Percentiles rank a stretch among this genome's conserved stretches.
Evolutionary conservation across 2,329 filamentous ascomycete species (phyloP).

Genomic region (Nectriaceae sp.): DNA sequence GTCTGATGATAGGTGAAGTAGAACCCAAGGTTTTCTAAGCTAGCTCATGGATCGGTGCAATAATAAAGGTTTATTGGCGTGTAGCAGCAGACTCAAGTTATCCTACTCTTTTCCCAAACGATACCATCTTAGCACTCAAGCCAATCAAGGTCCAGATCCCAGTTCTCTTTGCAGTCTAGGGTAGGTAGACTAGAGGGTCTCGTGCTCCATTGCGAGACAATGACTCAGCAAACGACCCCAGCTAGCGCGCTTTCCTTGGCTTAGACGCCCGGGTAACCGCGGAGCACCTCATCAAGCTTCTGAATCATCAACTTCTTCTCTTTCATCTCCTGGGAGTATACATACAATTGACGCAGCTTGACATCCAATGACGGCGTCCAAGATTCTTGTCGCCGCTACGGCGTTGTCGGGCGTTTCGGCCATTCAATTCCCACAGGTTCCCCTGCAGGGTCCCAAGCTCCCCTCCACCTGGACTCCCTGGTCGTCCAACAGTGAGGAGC

Average conservation of each 20-base stretch:
- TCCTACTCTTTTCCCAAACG: no score
- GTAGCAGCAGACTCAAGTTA: no score
- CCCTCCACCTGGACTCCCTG: constrained; percentile 16
- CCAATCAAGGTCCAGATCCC: no score
- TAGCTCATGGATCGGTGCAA: no score
- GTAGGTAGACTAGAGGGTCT: no score
- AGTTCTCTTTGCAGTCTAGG: not conserved
- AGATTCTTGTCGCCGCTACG: constrained; percentile 26
- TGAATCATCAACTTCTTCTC: constrained; percentile 9
- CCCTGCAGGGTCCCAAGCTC: constrained; percentile 7
- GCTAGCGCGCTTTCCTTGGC: not conserved
- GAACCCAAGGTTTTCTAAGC: no score
- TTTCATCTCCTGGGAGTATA: not conserved
- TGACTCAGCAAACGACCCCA: not conserved
- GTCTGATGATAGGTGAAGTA: no score
- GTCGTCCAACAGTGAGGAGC: constrained; percentile 11
- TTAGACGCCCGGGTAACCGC: not conserved
- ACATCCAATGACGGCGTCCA: constrained; percentile 22
- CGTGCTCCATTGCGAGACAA: not conserved
- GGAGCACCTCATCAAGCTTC: constrained; percentile 8
- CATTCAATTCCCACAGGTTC: constrained; percentile 26
- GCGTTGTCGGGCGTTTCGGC: constrained; percentile 29
- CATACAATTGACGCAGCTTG: not conserved
- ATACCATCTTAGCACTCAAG: no score
- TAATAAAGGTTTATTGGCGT: no score